A percentile compares a stretch with the other conserved stretches of the same genome.
These are phyloP conservation scores for Cercospora beticola DNA, from an alignment of 2,329 filamentous ascomycete genomes.

Conservation along the genomic window DNA sequence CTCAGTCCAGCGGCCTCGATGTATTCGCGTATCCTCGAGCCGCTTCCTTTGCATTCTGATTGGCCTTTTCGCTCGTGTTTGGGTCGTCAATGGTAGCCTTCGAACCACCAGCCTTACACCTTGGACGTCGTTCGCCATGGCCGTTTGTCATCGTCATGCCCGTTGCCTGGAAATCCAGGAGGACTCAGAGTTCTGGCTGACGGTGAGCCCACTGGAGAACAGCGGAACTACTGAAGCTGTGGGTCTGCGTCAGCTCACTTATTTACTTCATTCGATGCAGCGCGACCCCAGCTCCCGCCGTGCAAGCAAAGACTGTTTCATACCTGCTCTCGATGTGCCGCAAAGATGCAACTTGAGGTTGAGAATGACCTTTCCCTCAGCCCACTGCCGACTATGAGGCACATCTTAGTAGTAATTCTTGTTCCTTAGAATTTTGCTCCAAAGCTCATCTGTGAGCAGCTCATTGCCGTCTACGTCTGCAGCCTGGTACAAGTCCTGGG, in stretches of 20 bases:
- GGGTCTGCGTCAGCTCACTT: too few relatives aligned
- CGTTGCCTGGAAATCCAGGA: too few relatives aligned
- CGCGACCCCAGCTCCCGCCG: neutral
- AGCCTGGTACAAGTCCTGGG: too few relatives aligned
- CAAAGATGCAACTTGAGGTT: too few relatives aligned
- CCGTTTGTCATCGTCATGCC: neutral
- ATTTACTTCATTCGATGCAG: neutral
- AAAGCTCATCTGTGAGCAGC: neutral
- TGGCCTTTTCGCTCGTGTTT: neutral
- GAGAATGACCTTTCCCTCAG: neutral
- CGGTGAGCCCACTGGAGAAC: too few relatives aligned
- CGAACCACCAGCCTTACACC: neutral
- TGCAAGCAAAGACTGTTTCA: neutral
- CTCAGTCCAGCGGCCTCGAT: neutral
- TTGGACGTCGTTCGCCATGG: neutral
- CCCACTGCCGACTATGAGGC: neutral
- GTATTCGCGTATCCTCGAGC: neutral
- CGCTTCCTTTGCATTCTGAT: neutral
- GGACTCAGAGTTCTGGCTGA: too few relatives aligned
- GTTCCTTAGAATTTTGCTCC: neutral
- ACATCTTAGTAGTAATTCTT: neutral
- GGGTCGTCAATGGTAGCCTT: neutral
- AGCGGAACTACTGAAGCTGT: too few relatives aligned
- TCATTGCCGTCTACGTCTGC: neutral
- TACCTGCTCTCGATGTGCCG: neutral